phyloP scores from a whole-genome alignment of 106 monocot genomes.

The Amphibolis antarctica region DNA sequence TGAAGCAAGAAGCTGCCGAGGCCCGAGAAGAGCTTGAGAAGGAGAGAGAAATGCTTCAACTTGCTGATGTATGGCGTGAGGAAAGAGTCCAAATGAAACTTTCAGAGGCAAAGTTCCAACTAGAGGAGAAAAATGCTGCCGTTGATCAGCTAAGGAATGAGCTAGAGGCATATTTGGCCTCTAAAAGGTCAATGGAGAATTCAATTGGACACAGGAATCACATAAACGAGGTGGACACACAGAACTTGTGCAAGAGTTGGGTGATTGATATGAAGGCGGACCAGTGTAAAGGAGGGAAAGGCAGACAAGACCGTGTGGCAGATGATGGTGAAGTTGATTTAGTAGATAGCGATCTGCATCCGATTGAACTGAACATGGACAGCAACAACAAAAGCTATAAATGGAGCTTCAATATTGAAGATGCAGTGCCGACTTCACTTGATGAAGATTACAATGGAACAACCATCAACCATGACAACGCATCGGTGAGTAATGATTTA shows the following conservation, averaged over 20 bases:
- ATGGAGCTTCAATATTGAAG: slow-evolving; percentile 32
- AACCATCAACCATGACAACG: neutral
- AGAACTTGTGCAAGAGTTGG: neutral
- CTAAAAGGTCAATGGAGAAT: slow-evolving; percentile 16
- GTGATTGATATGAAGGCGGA: neutral
- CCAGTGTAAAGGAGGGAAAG: neutral
- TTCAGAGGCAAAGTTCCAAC: slow-evolving; percentile 47
- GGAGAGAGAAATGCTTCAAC: slow-evolving; percentile 79
- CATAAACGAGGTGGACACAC: neutral
- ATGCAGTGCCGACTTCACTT: neutral
- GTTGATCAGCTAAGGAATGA: slow-evolving; percentile 59
- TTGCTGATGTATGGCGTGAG: slow-evolving; percentile 66
- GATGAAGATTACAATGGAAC: slow-evolving; percentile 3
- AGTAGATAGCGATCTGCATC: slow-evolving; percentile 55
- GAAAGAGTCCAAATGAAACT: slow-evolving; percentile 86
- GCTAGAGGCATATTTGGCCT: slow-evolving; percentile 41
- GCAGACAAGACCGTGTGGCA: slow-evolving; percentile 14
- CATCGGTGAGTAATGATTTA: neutral
- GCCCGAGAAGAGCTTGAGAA: slow-evolving; percentile 47
- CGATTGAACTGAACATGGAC: slow-evolving; percentile 67
- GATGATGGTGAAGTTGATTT: slow-evolving; percentile 20
- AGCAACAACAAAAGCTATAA: slow-evolving; percentile 27
- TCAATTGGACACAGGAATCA: no score
- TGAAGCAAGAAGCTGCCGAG: slow-evolving; percentile 40
- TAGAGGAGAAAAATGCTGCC: slow-evolving; percentile 74